Conservation (phyloP, 805 yeast species). For the Saccharomycopsis sp. region DNA sequence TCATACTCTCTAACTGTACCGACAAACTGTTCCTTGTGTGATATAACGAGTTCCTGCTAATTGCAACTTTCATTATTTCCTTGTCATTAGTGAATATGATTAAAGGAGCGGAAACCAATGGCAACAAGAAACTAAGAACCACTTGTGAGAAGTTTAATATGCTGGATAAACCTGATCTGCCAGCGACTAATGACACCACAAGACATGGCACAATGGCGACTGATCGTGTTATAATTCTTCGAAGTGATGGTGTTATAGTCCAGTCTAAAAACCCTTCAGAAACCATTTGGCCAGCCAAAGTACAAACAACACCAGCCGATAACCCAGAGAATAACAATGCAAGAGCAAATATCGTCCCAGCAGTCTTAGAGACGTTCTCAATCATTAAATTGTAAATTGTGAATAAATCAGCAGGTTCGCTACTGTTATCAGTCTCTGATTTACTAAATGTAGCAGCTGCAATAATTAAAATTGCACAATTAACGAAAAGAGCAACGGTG, state of each 20-base stretch:
- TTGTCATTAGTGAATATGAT: conserved; percentile 72
- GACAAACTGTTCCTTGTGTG: conserved; percentile 3
- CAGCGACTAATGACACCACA: conserved; percentile 61
- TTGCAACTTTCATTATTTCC: conserved; percentile 50
- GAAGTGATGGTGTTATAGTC: conserved; percentile 73
- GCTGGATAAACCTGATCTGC: conserved; percentile 72
- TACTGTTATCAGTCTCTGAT: not conserved
- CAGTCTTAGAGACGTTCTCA: conserved; percentile 69
- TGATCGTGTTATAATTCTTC: conserved; percentile 74
- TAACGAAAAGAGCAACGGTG: conserved; percentile 87
- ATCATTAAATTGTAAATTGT: conserved; percentile 70
- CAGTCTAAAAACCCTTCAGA: conserved; percentile 83
- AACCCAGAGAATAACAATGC: conserved; percentile 90
- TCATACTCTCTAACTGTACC: conserved; percentile 15
- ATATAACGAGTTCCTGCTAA: conserved; percentile 7
- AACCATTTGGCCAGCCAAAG: conserved; percentile 90
- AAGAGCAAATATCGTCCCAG: conserved; percentile 82
- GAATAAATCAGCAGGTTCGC: conserved; percentile 57
- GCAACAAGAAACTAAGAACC: conserved; percentile 69
- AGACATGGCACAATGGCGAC: conserved; percentile 83
- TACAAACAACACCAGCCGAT: conserved; percentile 91
- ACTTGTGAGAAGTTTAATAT: conserved; percentile 81
- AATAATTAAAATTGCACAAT: conserved; percentile 81
- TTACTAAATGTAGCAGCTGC: conserved; percentile 80
- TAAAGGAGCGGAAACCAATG: conserved; percentile 84